Evolutionary conservation across 345 rosid species (phyloP).

Genomic region (Orychophragmus violaceus): DNA sequence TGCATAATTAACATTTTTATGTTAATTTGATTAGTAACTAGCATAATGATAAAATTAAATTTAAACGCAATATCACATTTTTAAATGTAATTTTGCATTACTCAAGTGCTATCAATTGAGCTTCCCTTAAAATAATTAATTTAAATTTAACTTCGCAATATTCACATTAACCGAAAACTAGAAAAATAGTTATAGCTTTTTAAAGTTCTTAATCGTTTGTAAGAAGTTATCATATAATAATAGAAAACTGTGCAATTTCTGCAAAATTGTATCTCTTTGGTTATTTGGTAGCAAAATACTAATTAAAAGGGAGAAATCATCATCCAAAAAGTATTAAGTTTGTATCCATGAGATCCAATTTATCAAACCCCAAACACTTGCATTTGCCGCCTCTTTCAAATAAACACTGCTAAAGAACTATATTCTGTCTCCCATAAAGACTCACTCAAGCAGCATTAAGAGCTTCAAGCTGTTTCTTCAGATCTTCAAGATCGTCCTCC

Average conservation of each 20-base stretch:
- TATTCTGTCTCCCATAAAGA: background rate
- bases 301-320: background rate
- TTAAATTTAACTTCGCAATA: no score
- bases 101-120: no score
- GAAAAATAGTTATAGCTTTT: no score
- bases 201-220: no score
- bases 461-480: conserved; percentile 78
- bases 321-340: background rate
- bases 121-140: no score
- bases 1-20: no score
- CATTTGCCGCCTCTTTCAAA: conserved; percentile 18
- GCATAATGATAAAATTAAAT: no score
- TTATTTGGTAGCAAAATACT: background rate
- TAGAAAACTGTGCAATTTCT: background rate
- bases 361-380: background rate
- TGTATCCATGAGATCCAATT: conserved; percentile 7
- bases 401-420: background rate
- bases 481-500: conserved; percentile 58
- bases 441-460: conserved; percentile 59
- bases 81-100: no score
- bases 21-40: no score
- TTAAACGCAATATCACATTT: no score
- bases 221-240: no score
- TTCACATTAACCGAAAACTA: no score
- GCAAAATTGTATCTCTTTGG: background rate